Evolutionary conservation across 805 yeast species (phyloP).

Genomic region (Yarrowia bubula): DNA sequence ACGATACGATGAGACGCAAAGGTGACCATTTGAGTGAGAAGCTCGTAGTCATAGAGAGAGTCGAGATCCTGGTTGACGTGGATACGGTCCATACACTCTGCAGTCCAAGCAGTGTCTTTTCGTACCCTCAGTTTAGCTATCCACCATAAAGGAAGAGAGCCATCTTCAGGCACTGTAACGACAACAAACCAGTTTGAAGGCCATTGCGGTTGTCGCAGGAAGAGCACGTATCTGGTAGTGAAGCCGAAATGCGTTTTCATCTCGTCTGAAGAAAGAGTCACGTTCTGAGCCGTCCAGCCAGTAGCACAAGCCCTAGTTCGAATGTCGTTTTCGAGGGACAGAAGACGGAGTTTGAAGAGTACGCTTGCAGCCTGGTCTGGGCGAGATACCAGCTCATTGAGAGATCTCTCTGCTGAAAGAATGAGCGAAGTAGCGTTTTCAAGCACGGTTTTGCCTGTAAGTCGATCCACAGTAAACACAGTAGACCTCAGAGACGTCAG

Average conservation of each 20-base stretch:
- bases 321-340: conserved; percentile 51
- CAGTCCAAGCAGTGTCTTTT: conserved; percentile 34
- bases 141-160: conserved; percentile 36
- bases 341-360: conserved; percentile 50
- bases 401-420: conserved; percentile 39
- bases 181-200: conserved; percentile 44
- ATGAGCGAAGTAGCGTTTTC: conserved; percentile 47
- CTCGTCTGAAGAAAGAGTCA: conserved; percentile 52
- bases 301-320: conserved; percentile 58
- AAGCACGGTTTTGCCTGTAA: conserved; percentile 33
- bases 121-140: conserved; percentile 39
- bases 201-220: conserved; percentile 41
- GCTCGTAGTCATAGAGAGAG: conserved; percentile 36
- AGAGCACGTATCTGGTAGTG: conserved; percentile 33
- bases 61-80: conserved; percentile 29
- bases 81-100: conserved; percentile 34
- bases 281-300: conserved; percentile 65
- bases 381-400: conserved; percentile 33
- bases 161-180: conserved; percentile 37
- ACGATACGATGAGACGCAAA: conserved; percentile 36
- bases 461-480: conserved; percentile 31
- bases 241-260: conserved; percentile 37
- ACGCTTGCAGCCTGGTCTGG: conserved; percentile 34
- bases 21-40: conserved; percentile 34
- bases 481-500: conserved; percentile 31